Conservation (phyloP, 2,329 filamentous ascomycete species). For the Westerdykella sp. region DNA sequence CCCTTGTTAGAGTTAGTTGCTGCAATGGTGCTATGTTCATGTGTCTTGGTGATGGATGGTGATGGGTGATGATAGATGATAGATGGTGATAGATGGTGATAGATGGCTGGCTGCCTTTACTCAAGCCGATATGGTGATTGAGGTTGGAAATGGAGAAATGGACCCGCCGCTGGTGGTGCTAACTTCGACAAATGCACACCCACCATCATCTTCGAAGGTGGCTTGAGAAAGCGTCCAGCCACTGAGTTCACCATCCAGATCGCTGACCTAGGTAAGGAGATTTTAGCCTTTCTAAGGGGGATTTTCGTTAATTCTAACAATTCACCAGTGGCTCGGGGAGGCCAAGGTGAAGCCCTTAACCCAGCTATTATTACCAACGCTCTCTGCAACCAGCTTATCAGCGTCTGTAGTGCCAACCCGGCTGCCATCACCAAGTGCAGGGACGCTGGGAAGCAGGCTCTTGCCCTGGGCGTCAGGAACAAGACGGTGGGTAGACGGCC, state of each 20-base stretch:
- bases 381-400: constrained; percentile 62
- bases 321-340: constrained; percentile 53
- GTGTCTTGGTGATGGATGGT: too few relatives aligned
- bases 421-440: constrained; percentile 52
- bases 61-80: too few relatives aligned
- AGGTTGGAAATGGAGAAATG: too few relatives aligned
- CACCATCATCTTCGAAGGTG: constrained; percentile 56
- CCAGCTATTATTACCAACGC: constrained; percentile 69
- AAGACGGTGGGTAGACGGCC: constrained; percentile 23
- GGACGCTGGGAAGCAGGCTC: constrained; percentile 49
- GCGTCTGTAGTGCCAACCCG: constrained; percentile 58
- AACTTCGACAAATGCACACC: constrained; percentile 36
- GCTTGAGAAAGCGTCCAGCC: constrained; percentile 46
- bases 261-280: too few relatives aligned
- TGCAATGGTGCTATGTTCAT: too few relatives aligned
- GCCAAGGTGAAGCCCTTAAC: constrained; percentile 63
- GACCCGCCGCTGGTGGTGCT: constrained; percentile 12
- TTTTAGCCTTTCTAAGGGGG: too few relatives aligned
- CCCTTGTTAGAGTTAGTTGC: too few relatives aligned
- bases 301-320: too few relatives aligned
- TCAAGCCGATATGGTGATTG: too few relatives aligned
- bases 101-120: too few relatives aligned
- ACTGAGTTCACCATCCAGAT: constrained; percentile 64
- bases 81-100: too few relatives aligned
- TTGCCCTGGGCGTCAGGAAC: constrained; percentile 39